Conservation (phyloP, 768 basidiomycete genomes). For the Auricularia cornea region DNA sequence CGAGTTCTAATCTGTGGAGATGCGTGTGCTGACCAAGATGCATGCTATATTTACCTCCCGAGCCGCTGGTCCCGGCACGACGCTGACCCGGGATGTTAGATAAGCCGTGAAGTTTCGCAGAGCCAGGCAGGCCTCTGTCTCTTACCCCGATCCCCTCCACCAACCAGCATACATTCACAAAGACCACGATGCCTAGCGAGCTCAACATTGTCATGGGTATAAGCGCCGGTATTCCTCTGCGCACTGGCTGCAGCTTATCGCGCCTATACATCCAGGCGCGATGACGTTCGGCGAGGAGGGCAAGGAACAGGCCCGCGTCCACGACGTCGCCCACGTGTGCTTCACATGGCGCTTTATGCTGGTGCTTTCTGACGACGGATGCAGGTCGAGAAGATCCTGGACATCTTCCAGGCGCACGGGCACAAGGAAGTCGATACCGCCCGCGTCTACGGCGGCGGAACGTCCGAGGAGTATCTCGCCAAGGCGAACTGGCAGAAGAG, state of each 20-base stretch:
- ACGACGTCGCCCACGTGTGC: conserved; percentile 21
- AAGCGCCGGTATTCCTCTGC: not conserved
- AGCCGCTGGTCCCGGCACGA: too few relatives aligned
- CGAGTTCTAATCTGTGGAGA: too few relatives aligned
- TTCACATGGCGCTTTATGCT: not conserved
- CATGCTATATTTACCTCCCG: too few relatives aligned
- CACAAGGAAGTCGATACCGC: conserved; percentile 41
- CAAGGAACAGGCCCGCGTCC: conserved; percentile 37
- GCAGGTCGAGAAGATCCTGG: conserved; percentile 44
- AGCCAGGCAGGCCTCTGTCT: too few relatives aligned
- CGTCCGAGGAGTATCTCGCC: conserved; percentile 36
- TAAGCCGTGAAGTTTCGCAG: too few relatives aligned
- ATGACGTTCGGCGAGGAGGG: conserved; percentile 49
- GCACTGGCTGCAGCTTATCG: not conserved
- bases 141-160: too few relatives aligned
- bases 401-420: conserved; percentile 45
- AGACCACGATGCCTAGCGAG: conserved; percentile 33
- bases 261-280: conserved; percentile 28
- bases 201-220: conserved; percentile 46
- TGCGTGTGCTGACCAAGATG: too few relatives aligned
- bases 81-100: too few relatives aligned
- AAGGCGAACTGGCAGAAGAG: conserved; percentile 37
- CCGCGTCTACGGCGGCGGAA: conserved; percentile 20
- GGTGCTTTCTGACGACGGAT: conserved; percentile 11
- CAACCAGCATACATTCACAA: too few relatives aligned